phyloP scores from a whole-genome alignment of 345 rosid species.

The Citrus medica region DNA sequence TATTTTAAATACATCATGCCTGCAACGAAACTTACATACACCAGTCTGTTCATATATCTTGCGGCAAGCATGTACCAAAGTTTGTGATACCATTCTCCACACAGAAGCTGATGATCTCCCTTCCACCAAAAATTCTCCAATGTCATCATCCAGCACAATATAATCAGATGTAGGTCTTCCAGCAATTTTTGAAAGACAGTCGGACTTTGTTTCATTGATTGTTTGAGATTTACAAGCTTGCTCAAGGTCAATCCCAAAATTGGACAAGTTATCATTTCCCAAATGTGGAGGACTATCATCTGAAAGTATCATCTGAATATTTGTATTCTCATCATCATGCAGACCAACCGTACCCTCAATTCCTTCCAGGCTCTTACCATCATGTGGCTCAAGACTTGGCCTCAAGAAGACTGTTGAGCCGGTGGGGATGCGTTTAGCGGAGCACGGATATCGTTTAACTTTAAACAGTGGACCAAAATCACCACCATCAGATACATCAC shows the following conservation, averaged over 20 bases:
- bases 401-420: conserved; percentile 29
- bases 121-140: conserved; percentile 37
- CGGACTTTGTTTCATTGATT: neutral
- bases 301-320: conserved; percentile 25
- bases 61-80: conserved; percentile 22
- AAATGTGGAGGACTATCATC: conserved; percentile 24
- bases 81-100: conserved; percentile 34
- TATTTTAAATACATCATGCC: conserved; percentile 20
- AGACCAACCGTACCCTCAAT: neutral
- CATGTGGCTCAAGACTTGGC: conserved; percentile 2
- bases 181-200: neutral
- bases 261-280: conserved; percentile 12
- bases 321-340: conserved; percentile 17
- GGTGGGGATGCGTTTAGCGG: conserved; percentile 18
- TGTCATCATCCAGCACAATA: conserved; percentile 16
- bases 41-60: conserved; percentile 20
- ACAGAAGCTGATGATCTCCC: conserved; percentile 30
- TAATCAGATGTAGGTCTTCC: neutral
- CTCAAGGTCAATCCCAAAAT: neutral
- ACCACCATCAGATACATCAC: conserved; percentile 33
- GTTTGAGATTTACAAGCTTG: conserved; percentile 7
- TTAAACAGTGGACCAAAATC: conserved; percentile 33
- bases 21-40: conserved; percentile 27
- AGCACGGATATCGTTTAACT: conserved; percentile 35
- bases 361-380: conserved; percentile 4